Percentiles rank a stretch among this genome's conserved stretches.
Evolutionary conservation across 2,329 filamentous ascomycete species (phyloP).

Genomic region (Pyricularia pennisetigena): DNA sequence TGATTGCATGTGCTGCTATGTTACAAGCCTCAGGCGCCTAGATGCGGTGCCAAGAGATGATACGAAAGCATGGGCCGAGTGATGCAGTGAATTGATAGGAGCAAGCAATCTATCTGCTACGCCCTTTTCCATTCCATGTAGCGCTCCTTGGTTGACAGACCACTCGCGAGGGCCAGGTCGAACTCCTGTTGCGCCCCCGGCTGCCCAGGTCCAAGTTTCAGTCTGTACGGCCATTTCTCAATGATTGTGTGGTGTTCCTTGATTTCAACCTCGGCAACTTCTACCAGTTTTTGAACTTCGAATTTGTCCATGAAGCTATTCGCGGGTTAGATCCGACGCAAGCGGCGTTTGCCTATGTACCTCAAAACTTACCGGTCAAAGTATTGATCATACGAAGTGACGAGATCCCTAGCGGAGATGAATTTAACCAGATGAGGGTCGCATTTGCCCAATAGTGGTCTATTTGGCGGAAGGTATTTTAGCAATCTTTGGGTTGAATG

Average conservation of each 20-base stretch:
- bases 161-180: conserved; percentile 7
- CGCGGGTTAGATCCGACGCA: not conserved
- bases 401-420: not conserved
- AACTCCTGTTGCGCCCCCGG: conserved; percentile 21
- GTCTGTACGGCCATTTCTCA: conserved; percentile 19
- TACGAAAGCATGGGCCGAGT: too few species aligned
- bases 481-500: not conserved
- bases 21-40: too few species aligned
- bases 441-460: not conserved
- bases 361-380: not conserved
- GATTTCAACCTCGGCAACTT: not conserved
- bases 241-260: conserved; percentile 18
- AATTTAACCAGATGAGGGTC: not conserved
- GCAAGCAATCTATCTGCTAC: too few species aligned
- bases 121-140: not conserved
- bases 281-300: not conserved
- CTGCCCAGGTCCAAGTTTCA: conserved; percentile 14
- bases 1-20: too few species aligned
- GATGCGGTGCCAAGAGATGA: too few species aligned
- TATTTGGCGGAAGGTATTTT: not conserved
- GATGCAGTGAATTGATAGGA: too few species aligned
- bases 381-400: not conserved
- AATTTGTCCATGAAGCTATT: not conserved
- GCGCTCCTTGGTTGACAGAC: not conserved
- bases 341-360: not conserved